Base-by-base conservation (phyloP, 2,329 filamentous ascomycete genomes). In the Stagonosporopsis cucurbitacearum region DNA sequence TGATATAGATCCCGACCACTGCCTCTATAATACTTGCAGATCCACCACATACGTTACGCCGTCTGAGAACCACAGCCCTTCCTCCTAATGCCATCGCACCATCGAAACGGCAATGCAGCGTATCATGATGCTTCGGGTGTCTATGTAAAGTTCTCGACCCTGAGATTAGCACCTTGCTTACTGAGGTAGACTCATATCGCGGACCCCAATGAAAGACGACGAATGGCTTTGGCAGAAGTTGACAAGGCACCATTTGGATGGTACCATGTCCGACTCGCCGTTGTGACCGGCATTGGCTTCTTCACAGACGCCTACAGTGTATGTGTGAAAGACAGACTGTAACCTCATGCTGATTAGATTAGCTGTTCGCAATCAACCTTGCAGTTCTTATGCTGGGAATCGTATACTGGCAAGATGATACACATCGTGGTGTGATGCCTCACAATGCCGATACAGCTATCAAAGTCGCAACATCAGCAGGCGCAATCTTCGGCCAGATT, bases 241-340 rank as follows among this genome's bases (percentile, higher is more conserved):
- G 72, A 75, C 35, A 75, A 74, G 47, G 71, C 71, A 22, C 69
- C 70, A 0, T 73, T 74, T 45, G 70, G 71, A 15, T 74, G 72
- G 90, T 91, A 92, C 72, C 91, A 95, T 70, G 85, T 93, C 55
- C 85, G 90, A 36, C 88, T 90, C 54, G 84, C 90, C 50, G 78
- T 90, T 8, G 90, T 94, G 22, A 90, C 90, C 26, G 91, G 91
- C 67, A 88, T 94, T 59, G 91, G 91, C 65, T 95, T 96, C 85
- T 95, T 95, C 77, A 94, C 91, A 15, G 91, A 94, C 72, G 89
- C 89, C 12, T 94, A 93, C 77, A 68, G 63, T 62, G 67, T 71
- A 60, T 22, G 62, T 51, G 43, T 19, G 17, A 17, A 28, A 12
- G 9, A 9, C 6, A 2, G n/a, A 13, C 11, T 4, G 9, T 22